Evolutionary conservation across 2,329 filamentous ascomycete genomes (phyloP).

Genomic region (Trichoderma simmonsii): DNA sequence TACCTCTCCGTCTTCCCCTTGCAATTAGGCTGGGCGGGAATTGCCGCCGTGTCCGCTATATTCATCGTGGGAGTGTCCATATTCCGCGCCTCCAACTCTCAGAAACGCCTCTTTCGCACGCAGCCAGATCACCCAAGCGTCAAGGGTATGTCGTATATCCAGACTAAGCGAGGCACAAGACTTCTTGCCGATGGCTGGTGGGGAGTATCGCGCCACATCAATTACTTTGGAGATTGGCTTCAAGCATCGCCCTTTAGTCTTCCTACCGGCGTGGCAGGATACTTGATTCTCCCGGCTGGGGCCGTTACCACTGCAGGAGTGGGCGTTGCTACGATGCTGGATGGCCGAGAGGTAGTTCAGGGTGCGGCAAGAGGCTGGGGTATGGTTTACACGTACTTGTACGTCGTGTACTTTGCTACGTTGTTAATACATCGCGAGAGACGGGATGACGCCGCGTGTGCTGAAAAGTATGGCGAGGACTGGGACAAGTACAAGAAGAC

Average conservation of each 20-base stretch:
- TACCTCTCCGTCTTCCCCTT: constrained; percentile 81
- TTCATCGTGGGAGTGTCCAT: constrained; percentile 73
- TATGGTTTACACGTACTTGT: constrained; percentile 87
- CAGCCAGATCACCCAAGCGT: constrained; percentile 76
- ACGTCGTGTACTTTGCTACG: constrained; percentile 81
- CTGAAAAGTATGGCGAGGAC: constrained; percentile 80
- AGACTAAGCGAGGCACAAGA: constrained; percentile 75
- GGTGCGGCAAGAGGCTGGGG: constrained; percentile 76
- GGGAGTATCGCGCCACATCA: constrained; percentile 85
- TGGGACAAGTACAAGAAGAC: constrained; percentile 81
- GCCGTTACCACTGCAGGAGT: constrained; percentile 34
- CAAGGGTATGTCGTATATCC: constrained; percentile 73
- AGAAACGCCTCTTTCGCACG: constrained; percentile 90
- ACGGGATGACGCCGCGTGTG: constrained; percentile 83
- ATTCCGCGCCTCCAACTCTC: constrained; percentile 83
- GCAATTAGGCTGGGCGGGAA: constrained; percentile 63
- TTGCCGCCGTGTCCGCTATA: constrained; percentile 60
- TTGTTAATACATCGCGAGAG: constrained; percentile 79
- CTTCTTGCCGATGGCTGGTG: constrained; percentile 86
- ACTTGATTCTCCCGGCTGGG: constrained; percentile 59
- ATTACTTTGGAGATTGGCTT: constrained; percentile 90
- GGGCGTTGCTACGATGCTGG: constrained; percentile 51
- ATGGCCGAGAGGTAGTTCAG: constrained; percentile 61
- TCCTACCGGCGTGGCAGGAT: constrained; percentile 79
- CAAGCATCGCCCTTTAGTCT: constrained; percentile 84